Evolutionary conservation across 225 moss, liverwort and hornwort genomes (phyloP), one percentile per base, ranked within the genome.

Genomic region (Straminergon stramineum): DNA sequence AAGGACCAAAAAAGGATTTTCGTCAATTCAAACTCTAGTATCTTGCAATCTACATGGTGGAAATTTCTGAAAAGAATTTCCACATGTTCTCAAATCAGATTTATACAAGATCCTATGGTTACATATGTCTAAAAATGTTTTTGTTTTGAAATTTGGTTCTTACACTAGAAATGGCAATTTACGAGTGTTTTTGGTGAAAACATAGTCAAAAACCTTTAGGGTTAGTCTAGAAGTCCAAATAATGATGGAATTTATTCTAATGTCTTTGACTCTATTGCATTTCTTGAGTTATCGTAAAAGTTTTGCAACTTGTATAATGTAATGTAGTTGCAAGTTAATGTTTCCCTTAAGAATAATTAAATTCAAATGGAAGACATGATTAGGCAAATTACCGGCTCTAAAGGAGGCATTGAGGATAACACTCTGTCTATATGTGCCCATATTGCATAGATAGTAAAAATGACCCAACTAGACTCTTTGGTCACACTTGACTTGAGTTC

Each of bases 341-440:
- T 23, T 22, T 77, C 3, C 1, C 1, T 53, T 20, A 15, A 77
- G 3, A 55, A 0, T 3, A 19, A 2, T 77, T 15, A 9, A 76
- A 52, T 34, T 55, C 1, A 15, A 23, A 78, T 9, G 2, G 34
- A 77, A 53, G 22, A 53, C 2, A 35, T 55, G 2, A 77, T 77
- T 35, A 14, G 9, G 1, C 5, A 53, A 35, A 55, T 53, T 35
- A 77, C 0, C 0, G 0, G 3, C 1, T 3, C 2, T 3, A 11
- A 53, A 23, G 3, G 13, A 35, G 3, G 3, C 52, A 52, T 21
- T 34, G 3, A 34, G 0, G 53, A 77, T 53, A 77, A 22, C 3
- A 3, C 35, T 55, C 0, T 0, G 48, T 48, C 0, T 9, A 77
- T 15, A 15, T 53, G 3, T 35, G 3, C 8, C 21, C 4, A 76